Evolutionary conservation across 805 yeast genomes (phyloP).

Genomic region (Candida ipomoeae): DNA sequence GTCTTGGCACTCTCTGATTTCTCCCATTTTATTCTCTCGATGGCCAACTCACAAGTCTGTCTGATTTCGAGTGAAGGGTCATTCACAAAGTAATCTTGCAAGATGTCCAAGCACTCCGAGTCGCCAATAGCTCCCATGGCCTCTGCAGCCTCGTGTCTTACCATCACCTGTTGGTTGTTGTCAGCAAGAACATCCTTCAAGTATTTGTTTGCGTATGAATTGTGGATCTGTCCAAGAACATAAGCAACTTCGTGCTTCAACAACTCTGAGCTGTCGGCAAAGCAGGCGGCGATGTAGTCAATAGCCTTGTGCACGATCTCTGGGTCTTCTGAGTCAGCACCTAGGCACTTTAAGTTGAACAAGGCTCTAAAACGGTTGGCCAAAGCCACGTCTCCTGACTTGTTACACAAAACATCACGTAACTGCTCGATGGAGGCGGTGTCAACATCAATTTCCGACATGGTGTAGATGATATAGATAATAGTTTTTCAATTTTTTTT

Average conservation of each 20-base stretch:
- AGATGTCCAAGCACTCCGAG: slow-evolving; percentile 59
- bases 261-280: slow-evolving; percentile 77
- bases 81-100: slow-evolving; percentile 57
- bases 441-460: slow-evolving; percentile 39
- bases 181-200: slow-evolving; percentile 68
- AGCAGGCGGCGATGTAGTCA: slow-evolving; percentile 80
- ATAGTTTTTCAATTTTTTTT: slow-evolving; percentile 3
- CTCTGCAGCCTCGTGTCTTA: slow-evolving; percentile 99
- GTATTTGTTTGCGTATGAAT: slow-evolving; percentile 69
- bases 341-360: slow-evolving; percentile 83
- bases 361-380: slow-evolving; percentile 92
- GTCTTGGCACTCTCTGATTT: slow-evolving; percentile 58
- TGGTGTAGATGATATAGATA: slow-evolving; percentile 6
- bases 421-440: slow-evolving; percentile 54
- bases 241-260: slow-evolving; percentile 97
- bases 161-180: slow-evolving; percentile 81
- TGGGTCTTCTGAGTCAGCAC: slow-evolving; percentile 59
- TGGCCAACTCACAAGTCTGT: slow-evolving; percentile 97
- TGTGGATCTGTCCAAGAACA: slow-evolving; percentile 92
- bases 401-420: slow-evolving; percentile 66
- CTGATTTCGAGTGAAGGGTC: slow-evolving; percentile 87
- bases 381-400: slow-evolving; percentile 63
- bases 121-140: slow-evolving; percentile 96
- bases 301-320: slow-evolving; percentile 63
- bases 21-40: slow-evolving; percentile 93